Evolutionary conservation across 2,329 filamentous ascomycete genomes (phyloP), one percentile per base, ranked within the genome.

Genomic region (Elsinoe arachidis): DNA sequence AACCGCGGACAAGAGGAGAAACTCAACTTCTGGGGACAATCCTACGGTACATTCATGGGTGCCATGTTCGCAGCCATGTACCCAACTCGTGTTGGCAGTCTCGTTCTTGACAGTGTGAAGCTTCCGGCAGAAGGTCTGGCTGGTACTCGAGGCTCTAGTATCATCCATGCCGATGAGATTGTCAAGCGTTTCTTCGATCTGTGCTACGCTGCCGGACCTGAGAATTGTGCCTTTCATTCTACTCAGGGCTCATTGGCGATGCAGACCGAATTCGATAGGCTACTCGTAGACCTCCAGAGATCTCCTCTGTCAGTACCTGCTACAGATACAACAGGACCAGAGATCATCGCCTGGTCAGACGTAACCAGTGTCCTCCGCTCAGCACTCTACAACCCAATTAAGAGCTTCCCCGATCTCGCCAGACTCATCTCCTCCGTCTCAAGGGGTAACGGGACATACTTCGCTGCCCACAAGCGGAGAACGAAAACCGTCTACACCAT

Each of bases 131-230:
- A 82, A 61, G 74, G 77, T 39, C 79, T 80, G 53, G 66, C 64
- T 19, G 73, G 72, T 2, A 66, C 67, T 63, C 82, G 78, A 78
- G 76, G 73, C 57, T 69, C 72, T 26, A 72, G 75, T 54, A 63
- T 81, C 5, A 70, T 70, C n/a, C 78, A 84, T 62, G 76, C 78
- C 12, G 81, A 85, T 64, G 72, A 75, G 54, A 75, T 79, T 5
- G 74, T 82, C 62, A 67, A 73, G 1, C 74, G 70, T 15, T 83
- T 85, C 58, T 81, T 78, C 62, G 68, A 71, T 15, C 74, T 76
- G 39, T 86, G 83, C 63, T 74, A 77, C 63, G 68, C 72, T 41
- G 80, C 76, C 15, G 78, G 78, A 0, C 43, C 46, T 5, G 59
- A 69, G 0, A 72, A 66, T 5, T 83, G 79, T 57, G 71, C 72